These are phyloP conservation scores for Kandelia obovata DNA, from an alignment of 345 rosid genomes.

Conservation along the genomic window DNA sequence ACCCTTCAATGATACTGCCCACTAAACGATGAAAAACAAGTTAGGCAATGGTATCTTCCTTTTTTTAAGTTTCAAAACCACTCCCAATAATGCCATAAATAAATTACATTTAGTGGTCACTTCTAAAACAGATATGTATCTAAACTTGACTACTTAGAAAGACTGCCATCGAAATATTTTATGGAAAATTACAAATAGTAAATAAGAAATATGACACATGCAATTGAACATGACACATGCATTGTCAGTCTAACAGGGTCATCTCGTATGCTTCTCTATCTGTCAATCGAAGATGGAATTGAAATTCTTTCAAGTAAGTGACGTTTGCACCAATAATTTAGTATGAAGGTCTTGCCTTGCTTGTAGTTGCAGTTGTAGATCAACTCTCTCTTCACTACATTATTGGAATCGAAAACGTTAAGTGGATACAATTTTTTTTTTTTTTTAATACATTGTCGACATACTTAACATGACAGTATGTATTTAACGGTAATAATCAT, in stretches of 20 bases:
- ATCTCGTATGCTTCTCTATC: not conserved
- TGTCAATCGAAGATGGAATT: not conserved
- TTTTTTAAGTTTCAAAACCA: not conserved
- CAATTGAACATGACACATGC: slow-evolving; percentile 3
- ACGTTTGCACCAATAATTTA: slow-evolving; percentile 19
- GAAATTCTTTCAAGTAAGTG: not conserved
- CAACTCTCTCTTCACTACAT: slow-evolving; percentile 1
- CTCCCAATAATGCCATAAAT: not conserved
- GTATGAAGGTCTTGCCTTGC: not conserved
- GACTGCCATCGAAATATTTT: not conserved
- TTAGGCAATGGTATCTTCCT: slow-evolving; percentile 3
- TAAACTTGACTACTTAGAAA: slow-evolving; percentile 5
- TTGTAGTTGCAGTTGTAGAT: slow-evolving; percentile 2
- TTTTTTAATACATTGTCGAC: no score
- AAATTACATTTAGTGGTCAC: not conserved
- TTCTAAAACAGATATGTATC: not conserved
- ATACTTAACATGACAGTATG: no score
- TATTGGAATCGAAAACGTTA: not conserved
- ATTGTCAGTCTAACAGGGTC: not conserved
- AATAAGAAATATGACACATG: not conserved
- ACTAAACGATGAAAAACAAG: slow-evolving; percentile 19
- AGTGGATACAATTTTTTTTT: no score
- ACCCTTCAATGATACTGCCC: slow-evolving; percentile 20
- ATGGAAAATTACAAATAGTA: not conserved
- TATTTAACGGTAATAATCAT: no score